Percentiles rank a stretch among this genome's conserved stretches.
Conservation (phyloP, 768 basidiomycete species). For the Suillus lakei region DNA sequence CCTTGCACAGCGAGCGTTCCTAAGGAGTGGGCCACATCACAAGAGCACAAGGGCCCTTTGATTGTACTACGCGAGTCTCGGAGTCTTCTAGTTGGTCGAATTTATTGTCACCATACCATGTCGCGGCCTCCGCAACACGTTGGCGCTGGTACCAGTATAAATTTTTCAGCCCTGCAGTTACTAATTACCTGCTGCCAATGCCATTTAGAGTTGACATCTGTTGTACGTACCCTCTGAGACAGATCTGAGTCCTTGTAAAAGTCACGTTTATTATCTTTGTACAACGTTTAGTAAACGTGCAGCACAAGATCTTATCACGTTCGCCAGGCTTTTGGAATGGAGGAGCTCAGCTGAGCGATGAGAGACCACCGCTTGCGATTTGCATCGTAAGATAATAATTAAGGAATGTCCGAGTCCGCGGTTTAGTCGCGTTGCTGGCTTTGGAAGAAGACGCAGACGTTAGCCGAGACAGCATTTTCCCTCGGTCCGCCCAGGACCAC, state of each 20-base stretch:
- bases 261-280: too few species aligned
- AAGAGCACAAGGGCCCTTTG: neutral
- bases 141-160: neutral
- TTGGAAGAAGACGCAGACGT: neutral
- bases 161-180: neutral
- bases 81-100: neutral
- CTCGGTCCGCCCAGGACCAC: neutral
- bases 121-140: neutral
- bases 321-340: neutral
- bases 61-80: neutral
- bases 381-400: neutral
- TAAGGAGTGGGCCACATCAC: neutral
- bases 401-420: neutral
- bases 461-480: slow-evolving; percentile 3
- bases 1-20: neutral
- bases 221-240: neutral
- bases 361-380: neutral
- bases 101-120: neutral
- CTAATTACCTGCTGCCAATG: neutral
- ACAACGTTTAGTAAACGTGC: neutral
- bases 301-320: neutral
- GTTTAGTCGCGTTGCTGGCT: neutral
- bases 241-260: neutral
- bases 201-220: neutral
- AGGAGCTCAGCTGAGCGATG: neutral